Evolutionary conservation across 805 yeast genomes (phyloP).

Genomic region (Peterozyma xylosa): DNA sequence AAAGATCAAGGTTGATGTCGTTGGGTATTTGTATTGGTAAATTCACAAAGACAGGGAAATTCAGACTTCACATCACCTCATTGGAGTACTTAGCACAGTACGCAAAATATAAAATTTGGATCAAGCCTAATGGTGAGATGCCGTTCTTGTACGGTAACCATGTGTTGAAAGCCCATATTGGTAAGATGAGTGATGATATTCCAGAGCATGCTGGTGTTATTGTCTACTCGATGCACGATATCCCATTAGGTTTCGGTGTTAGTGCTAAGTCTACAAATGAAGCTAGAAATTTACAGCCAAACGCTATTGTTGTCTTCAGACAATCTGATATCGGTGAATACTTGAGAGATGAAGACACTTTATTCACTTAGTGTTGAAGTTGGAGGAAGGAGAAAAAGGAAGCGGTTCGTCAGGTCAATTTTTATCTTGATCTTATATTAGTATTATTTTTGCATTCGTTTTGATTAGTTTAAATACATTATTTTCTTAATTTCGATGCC

Average conservation of each 20-base stretch:
- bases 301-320: slow-evolving; percentile 90
- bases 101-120: slow-evolving; percentile 94
- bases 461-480: too few species aligned
- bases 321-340: slow-evolving; percentile 98
- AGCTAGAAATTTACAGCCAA: slow-evolving; percentile 83
- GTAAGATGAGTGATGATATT: slow-evolving; percentile 93
- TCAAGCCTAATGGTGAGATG: slow-evolving; percentile 97
- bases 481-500: too few species aligned
- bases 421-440: too few species aligned
- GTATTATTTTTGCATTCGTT: too few species aligned
- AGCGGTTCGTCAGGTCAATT: too few species aligned
- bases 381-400: too few species aligned
- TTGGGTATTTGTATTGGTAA: slow-evolving; percentile 92
- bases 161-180: slow-evolving; percentile 92
- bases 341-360: slow-evolving; percentile 94
- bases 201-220: slow-evolving; percentile 98
- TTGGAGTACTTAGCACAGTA: slow-evolving; percentile 74
- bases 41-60: slow-evolving; percentile 96
- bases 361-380: slow-evolving; percentile 53
- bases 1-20: slow-evolving; percentile 86
- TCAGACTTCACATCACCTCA: slow-evolving; percentile 91
- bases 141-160: slow-evolving; percentile 96
- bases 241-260: slow-evolving; percentile 93
- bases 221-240: slow-evolving; percentile 84
- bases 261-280: slow-evolving; percentile 88